A percentile compares a stretch with the other conserved stretches of the same genome.
phyloP scores from a whole-genome alignment of 164 flowering plant genomes.

The Euptelea pleiosperma region DNA sequence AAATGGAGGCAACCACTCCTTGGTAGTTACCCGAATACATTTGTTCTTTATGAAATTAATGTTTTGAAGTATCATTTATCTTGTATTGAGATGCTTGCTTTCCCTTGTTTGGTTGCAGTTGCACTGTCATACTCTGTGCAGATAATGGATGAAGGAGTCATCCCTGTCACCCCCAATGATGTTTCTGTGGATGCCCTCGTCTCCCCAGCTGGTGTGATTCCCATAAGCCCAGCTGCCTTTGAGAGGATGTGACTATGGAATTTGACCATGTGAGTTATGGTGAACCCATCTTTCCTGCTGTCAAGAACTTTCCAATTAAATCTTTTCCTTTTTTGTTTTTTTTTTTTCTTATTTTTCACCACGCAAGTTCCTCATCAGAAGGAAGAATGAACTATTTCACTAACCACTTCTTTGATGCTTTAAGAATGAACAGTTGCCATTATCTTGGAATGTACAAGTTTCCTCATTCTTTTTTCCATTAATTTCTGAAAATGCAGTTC shows the following conservation, averaged over 20 bases:
- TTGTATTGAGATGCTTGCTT: neutral
- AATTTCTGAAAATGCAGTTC: too few species aligned
- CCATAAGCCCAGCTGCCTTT: constrained; percentile 55
- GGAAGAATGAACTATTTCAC: too few species aligned
- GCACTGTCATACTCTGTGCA: constrained; percentile 84
- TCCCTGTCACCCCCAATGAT: constrained; percentile 71
- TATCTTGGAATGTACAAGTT: too few species aligned
- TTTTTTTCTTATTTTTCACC: too few species aligned
- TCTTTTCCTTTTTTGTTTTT: too few species aligned
- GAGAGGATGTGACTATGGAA: constrained; percentile 41
- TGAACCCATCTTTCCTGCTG: too few species aligned
- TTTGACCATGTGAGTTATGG: neutral
- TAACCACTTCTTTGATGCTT: too few species aligned
- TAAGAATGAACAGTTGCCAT: too few species aligned
- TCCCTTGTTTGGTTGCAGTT: constrained; percentile 44
- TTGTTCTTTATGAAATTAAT: constrained; percentile 2
- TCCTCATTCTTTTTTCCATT: too few species aligned
- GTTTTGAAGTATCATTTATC: too few species aligned
- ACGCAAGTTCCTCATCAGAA: too few species aligned
- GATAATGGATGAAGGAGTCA: constrained; percentile 75
- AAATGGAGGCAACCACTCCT: constrained; percentile 84
- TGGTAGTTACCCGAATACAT: constrained; percentile 36
- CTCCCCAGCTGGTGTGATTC: constrained; percentile 70
- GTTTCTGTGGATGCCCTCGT: constrained; percentile 76
- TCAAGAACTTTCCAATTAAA: too few species aligned